Conservation (phyloP, 139 green algal genomes). For the Eudorina sp. region DNA sequence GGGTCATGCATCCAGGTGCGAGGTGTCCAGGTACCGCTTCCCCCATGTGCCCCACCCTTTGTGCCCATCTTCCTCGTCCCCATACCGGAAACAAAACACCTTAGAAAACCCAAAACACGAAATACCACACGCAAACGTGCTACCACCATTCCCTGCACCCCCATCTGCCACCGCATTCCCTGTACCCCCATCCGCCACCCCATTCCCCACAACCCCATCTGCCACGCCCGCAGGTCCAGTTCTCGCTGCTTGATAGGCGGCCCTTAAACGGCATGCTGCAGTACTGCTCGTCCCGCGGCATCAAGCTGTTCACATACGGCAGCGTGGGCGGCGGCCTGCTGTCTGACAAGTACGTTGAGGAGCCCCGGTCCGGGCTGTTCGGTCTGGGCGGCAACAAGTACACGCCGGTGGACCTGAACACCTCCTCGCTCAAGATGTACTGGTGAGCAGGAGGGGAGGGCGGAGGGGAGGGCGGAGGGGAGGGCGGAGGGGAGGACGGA, state of each 20-base stretch:
- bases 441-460: slow-evolving; percentile 39
- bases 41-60: no score
- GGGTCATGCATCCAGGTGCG: no score
- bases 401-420: slow-evolving; percentile 69
- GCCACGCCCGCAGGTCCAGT: slow-evolving; percentile 74
- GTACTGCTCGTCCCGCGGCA: slow-evolving; percentile 53
- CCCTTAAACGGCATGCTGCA: slow-evolving; percentile 72
- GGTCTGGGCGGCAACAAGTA: slow-evolving; percentile 50
- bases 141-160: no score
- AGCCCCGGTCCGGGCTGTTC: slow-evolving; percentile 59
- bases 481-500: no score
- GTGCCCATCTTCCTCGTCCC: no score
- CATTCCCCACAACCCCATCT: not conserved
- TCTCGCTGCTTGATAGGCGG: slow-evolving; percentile 80
- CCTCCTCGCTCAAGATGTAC: slow-evolving; percentile 75
- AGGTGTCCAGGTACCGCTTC: no score
- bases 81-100: no score
- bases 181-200: not conserved
- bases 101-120: no score
- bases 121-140: no score
- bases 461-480: not conserved
- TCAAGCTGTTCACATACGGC: slow-evolving; percentile 72
- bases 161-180: no score
- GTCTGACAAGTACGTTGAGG: slow-evolving; percentile 62
- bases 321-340: slow-evolving; percentile 68